Percentiles rank a stretch among this genome's conserved stretches.
These are phyloP conservation scores for Kluyveromyces siamensis DNA, from an alignment of 805 yeast genomes.

Conservation along the genomic window DNA sequence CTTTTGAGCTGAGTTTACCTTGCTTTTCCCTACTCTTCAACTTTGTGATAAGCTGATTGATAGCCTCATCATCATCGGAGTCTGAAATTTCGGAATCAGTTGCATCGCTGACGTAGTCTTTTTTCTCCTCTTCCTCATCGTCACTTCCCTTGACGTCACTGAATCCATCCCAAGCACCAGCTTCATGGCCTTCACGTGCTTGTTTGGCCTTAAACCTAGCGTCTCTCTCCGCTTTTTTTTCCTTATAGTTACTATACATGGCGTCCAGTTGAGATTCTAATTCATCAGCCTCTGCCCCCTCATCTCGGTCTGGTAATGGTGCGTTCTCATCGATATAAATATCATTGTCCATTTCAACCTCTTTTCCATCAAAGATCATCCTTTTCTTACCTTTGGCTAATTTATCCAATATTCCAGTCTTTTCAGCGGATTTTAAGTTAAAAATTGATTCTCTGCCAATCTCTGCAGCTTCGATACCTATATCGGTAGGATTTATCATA, in stretches of 20 bases:
- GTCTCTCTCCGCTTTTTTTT: slow-evolving; percentile 56
- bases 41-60: slow-evolving; percentile 48
- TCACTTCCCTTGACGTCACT: slow-evolving; percentile 36
- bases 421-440: slow-evolving; percentile 76
- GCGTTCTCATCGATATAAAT: slow-evolving; percentile 44
- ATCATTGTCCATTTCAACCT: slow-evolving; percentile 45
- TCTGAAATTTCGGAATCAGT: slow-evolving; percentile 39
- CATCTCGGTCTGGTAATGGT: slow-evolving; percentile 26
- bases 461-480: slow-evolving; percentile 87
- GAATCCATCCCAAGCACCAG: slow-evolving; percentile 74
- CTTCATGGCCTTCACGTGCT: slow-evolving; percentile 68
- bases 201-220: slow-evolving; percentile 60
- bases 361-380: slow-evolving; percentile 49
- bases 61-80: slow-evolving; percentile 67
- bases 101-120: slow-evolving; percentile 38
- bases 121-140: slow-evolving; percentile 24
- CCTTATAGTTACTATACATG: slow-evolving; percentile 70
- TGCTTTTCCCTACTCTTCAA: slow-evolving; percentile 39
- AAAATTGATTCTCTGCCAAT: slow-evolving; percentile 73
- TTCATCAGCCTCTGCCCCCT: slow-evolving; percentile 44
- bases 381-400: slow-evolving; percentile 69
- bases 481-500: slow-evolving; percentile 86
- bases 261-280: slow-evolving; percentile 75
- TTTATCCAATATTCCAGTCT: slow-evolving; percentile 70
- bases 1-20: slow-evolving; percentile 32